These are phyloP conservation scores for Aphanomyces euteiches DNA, from an alignment of 352 stramenopile species.

Conservation along the genomic window DNA sequence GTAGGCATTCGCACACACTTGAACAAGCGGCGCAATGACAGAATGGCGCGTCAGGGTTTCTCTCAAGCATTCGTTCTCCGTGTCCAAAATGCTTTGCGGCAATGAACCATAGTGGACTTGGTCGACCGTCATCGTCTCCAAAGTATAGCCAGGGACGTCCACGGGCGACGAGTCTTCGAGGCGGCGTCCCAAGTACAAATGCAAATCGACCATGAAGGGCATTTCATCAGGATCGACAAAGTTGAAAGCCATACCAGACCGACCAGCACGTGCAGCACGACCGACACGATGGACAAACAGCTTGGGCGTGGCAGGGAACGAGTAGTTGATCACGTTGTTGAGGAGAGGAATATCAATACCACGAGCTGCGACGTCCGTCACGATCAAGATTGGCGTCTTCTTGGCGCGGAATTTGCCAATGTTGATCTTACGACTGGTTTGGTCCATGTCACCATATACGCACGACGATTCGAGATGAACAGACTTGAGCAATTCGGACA, in stretches of 20 bases:
- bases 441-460: slow-evolving; percentile 94
- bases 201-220: slow-evolving; percentile 98
- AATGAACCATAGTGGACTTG: slow-evolving; percentile 98
- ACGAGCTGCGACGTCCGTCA: slow-evolving; percentile 93
- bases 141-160: slow-evolving; percentile 74
- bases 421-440: slow-evolving; percentile 86
- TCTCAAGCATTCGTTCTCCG: slow-evolving; percentile 94
- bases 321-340: slow-evolving; percentile 97
- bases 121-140: slow-evolving; percentile 92
- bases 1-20: slow-evolving; percentile 95
- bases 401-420: slow-evolving; percentile 88
- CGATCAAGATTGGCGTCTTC: slow-evolving; percentile 88
- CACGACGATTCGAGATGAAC: slow-evolving; percentile 82
- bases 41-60: slow-evolving; percentile 82
- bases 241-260: slow-evolving; percentile 93
- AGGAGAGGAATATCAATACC: slow-evolving; percentile 95
- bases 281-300: slow-evolving; percentile 95
- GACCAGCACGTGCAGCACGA: slow-evolving; percentile 92
- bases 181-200: slow-evolving; percentile 92
- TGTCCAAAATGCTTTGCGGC: slow-evolving; percentile 93
- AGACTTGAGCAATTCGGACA: slow-evolving; percentile 90
- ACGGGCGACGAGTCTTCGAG: slow-evolving; percentile 68
- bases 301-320: slow-evolving; percentile 92
- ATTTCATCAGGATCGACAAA: slow-evolving; percentile 98
- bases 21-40: slow-evolving; percentile 69